Evolutionary conservation across 148 eudicot species (phyloP).

Genomic region (Cornus suecica): DNA sequence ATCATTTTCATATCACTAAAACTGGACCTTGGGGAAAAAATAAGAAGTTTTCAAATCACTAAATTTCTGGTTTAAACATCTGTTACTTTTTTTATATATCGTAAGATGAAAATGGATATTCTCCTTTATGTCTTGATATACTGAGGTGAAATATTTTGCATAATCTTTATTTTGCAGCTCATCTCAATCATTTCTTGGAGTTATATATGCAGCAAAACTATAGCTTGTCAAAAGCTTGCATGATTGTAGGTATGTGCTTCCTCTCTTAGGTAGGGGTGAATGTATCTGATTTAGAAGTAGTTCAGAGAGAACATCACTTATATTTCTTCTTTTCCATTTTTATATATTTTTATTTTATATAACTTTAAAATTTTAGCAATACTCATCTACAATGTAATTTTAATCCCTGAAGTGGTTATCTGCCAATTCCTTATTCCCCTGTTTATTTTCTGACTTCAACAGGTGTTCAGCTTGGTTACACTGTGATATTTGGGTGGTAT

Average conservation of each 20-base stretch:
- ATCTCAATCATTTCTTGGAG: constrained; percentile 85
- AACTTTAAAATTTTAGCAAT: neutral
- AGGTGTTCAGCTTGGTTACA: constrained; percentile 95
- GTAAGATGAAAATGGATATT: too few species aligned
- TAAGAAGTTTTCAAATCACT: neutral
- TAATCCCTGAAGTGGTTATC: constrained; percentile 7
- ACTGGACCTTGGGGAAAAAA: neutral
- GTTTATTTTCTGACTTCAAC: constrained; percentile 15
- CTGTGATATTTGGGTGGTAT: constrained; percentile 50
- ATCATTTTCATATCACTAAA: neutral
- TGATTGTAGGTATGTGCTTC: constrained; percentile 54
- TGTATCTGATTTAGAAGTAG: neutral
- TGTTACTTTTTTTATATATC: neutral
- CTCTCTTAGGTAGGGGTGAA: neutral
- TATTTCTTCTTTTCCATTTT: neutral
- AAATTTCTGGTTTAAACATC: neutral
- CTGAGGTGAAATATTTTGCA: neutral
- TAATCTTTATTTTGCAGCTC: constrained; percentile 47
- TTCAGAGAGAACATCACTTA: neutral
- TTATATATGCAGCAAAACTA: constrained; percentile 41
- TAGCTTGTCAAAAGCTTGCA: constrained; percentile 50
- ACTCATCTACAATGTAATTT: neutral
- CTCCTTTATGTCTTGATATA: neutral
- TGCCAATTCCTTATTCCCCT: neutral
- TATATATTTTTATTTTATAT: neutral